Conservation (phyloP, 345 rosid genomes). For the Lumnitzera racemosa region DNA sequence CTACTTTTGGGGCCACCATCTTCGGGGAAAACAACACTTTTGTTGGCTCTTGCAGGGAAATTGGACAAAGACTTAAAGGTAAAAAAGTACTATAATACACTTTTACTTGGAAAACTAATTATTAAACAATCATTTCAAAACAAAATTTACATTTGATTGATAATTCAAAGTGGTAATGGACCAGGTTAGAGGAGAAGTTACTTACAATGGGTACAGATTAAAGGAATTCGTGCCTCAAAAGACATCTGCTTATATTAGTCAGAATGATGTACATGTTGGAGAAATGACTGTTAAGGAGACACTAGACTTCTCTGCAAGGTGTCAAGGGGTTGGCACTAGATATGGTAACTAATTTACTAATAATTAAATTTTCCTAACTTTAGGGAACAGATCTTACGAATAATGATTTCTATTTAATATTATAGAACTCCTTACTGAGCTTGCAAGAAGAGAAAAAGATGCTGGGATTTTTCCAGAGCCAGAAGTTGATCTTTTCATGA, state of each 20-base stretch:
- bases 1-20: constrained; percentile 85
- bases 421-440: constrained; percentile 61
- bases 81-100: neutral
- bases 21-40: constrained; percentile 80
- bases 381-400: neutral
- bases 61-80: constrained; percentile 66
- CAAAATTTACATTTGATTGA: neutral
- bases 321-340: constrained; percentile 88
- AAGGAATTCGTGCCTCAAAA: constrained; percentile 75
- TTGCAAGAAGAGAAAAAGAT: constrained; percentile 72
- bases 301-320: constrained; percentile 85
- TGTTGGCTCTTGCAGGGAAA: constrained; percentile 73
- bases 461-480: constrained; percentile 78
- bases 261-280: constrained; percentile 85
- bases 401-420: neutral
- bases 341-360: constrained; percentile 40
- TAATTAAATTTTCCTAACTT: neutral
- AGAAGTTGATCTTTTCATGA: constrained; percentile 87
- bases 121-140: too few relatives aligned
- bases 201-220: constrained; percentile 62
- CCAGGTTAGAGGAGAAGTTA: constrained; percentile 60
- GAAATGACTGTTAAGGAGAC: constrained; percentile 92
- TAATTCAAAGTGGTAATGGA: neutral
- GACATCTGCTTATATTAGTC: constrained; percentile 90
- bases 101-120: neutral